Percentiles rank a stretch among this genome's conserved stretches.
These are phyloP conservation scores for Massarina eburnea DNA, from an alignment of 2,329 filamentous ascomycete genomes.

Conservation along the genomic window DNA sequence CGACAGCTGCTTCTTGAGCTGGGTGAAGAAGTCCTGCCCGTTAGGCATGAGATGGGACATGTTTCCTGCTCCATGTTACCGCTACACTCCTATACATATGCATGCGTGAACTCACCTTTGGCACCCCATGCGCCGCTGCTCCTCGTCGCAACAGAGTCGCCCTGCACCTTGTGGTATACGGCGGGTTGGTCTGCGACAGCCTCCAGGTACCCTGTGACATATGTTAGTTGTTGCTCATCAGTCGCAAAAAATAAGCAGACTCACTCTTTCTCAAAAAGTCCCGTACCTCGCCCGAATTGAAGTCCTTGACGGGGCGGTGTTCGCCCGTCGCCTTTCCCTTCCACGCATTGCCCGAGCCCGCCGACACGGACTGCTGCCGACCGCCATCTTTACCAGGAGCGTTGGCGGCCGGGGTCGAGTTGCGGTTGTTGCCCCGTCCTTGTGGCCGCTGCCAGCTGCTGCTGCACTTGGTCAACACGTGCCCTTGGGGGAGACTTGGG, in stretches of 20 bases:
- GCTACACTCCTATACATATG: not conserved
- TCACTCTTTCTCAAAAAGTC: slow-evolving; percentile 46
- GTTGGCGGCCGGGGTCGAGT: slow-evolving; percentile 30
- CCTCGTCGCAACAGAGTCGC: slow-evolving; percentile 41
- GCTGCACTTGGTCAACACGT: slow-evolving; percentile 15
- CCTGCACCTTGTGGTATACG: slow-evolving; percentile 43
- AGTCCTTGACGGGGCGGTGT: slow-evolving; percentile 43
- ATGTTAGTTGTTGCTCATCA: slow-evolving; percentile 18
- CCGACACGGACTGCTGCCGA: slow-evolving; percentile 34
- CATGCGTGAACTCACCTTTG: slow-evolving; percentile 35
- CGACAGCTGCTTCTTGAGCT: slow-evolving; percentile 49
- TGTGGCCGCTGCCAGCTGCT: slow-evolving; percentile 38
- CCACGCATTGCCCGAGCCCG: slow-evolving; percentile 40
- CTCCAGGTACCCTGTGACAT: slow-evolving; percentile 28
- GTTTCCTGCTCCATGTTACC: slow-evolving; percentile 31
- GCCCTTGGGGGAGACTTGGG: not conserved
- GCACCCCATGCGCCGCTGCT: slow-evolving; percentile 45
- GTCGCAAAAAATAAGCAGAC: slow-evolving; percentile 7
- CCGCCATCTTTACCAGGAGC: slow-evolving; percentile 37
- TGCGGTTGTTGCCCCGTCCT: slow-evolving; percentile 35
- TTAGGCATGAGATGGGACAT: slow-evolving; percentile 47
- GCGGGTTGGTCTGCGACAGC: slow-evolving; percentile 32
- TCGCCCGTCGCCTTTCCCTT: slow-evolving; percentile 37
- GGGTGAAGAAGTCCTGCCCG: slow-evolving; percentile 48
- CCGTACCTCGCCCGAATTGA: slow-evolving; percentile 48